Base-by-base conservation (phyloP, 495 filamentous ascomycete genomes). In the Talaromyces nanjingensis region DNA sequence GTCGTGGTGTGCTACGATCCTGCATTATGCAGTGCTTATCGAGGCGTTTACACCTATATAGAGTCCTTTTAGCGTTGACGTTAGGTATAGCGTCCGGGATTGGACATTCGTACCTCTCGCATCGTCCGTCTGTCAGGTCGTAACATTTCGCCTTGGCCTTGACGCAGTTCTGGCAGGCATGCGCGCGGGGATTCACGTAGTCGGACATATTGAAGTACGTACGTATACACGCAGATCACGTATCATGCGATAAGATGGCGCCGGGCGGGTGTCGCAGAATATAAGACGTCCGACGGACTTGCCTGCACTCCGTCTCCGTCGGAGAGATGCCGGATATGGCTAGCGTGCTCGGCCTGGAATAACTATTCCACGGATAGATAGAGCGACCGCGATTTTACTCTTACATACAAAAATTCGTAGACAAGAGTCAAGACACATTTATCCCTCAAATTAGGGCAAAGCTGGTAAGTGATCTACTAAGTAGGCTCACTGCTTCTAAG, bases 41-140 rank as follows among this genome's bases (percentile, higher is more conserved):
- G 57, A 59, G 57, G 57, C 57, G 57, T 42, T 59, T 59, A 59
- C 57, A 59, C 57, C 57, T 59, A 59, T 59, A 59, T 31, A 31
- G 4, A 47, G 45, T 42, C 45, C 57, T 16, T 59, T 59, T 6
- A 59, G 57, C 57, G 14, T 37, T 22, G 16, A 59, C 56, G 7
- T 24, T 24, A 24, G 22, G 31, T 22, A 14, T 59, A 31, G 56
- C 56, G 31, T 24, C 12, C 56, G 56, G 56, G 6, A 59, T 39
- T 59, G 56, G 56, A 34, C 39, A 3, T 39, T 24, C 56, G 56
- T 59, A 59, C 57, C 57, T 59, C 33, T 59, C 57, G 16, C 57
- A 59, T 11, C 57, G 57, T 24, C 57, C 57, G 7, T 59, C 31
- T 22, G 57, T 59, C 31, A 33, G 57, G 16, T 37, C 57, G 14